phyloP scores from a whole-genome alignment of 805 yeast species.

The Yamadazyma sp. region DNA sequence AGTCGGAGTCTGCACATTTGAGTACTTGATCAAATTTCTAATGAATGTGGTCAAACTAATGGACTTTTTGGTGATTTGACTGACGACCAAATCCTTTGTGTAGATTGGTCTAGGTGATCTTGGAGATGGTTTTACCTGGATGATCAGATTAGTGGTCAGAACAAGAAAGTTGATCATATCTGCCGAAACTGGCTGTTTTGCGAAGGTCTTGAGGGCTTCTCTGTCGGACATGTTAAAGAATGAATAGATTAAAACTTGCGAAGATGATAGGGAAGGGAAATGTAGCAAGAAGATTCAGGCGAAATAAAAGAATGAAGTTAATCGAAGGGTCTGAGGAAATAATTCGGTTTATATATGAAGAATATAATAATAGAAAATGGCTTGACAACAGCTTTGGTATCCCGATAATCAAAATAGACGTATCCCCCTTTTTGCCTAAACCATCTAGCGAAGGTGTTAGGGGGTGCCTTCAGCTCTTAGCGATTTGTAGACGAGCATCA shows the following conservation, averaged over 20 bases:
- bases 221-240: slow-evolving; percentile 24
- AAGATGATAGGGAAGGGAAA: not conserved
- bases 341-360: not conserved
- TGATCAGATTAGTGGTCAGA: slow-evolving; percentile 57
- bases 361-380: too few relatives aligned
- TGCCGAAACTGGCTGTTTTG: slow-evolving; percentile 53
- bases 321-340: too few relatives aligned
- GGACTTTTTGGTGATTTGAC: slow-evolving; percentile 22
- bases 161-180: slow-evolving; percentile 62
- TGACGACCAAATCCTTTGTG: slow-evolving; percentile 25
- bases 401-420: slow-evolving; percentile 3
- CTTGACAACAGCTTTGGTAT: too few relatives aligned
- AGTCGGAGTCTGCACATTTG: slow-evolving; percentile 94
- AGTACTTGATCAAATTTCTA: slow-evolving; percentile 65
- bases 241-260: slow-evolving; percentile 1
- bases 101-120: slow-evolving; percentile 31
- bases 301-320: too few relatives aligned
- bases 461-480: too few relatives aligned
- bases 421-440: slow-evolving; percentile 8
- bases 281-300: not conserved
- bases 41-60: slow-evolving; percentile 60
- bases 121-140: slow-evolving; percentile 38
- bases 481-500: too few relatives aligned
- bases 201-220: slow-evolving; percentile 53
- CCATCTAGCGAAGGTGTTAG: too few relatives aligned